Percentiles rank a stretch among this genome's conserved stretches.
Evolutionary conservation across 208 protist species (phyloP).

Genomic region (Crithidia acanthocephali): DNA sequence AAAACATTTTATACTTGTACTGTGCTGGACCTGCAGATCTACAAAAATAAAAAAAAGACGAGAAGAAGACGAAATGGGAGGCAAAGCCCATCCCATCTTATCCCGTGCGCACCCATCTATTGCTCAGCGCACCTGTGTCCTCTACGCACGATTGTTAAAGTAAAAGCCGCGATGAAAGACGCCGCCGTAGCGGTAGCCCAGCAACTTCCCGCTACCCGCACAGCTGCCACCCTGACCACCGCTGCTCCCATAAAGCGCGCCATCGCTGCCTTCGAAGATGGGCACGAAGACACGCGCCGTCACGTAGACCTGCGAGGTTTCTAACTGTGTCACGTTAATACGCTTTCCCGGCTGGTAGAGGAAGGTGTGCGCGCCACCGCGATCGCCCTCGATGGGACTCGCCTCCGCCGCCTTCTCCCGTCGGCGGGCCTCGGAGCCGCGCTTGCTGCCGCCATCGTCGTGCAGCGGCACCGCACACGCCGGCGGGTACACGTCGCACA

Average conservation of each 20-base stretch:
- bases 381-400: constrained; percentile 33
- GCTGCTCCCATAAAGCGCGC: constrained; percentile 23
- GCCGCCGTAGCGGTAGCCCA: constrained; percentile 75
- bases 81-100: too few relatives aligned
- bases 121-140: background rate
- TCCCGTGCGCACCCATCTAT: too few relatives aligned
- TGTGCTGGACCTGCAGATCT: too few relatives aligned
- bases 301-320: constrained; percentile 58
- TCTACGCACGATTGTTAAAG: constrained; percentile 18
- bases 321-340: constrained; percentile 71
- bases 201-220: constrained; percentile 39
- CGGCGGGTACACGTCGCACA: constrained; percentile 57
- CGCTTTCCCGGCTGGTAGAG: constrained; percentile 58
- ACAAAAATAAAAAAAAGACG: too few relatives aligned
- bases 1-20: background rate
- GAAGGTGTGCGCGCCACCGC: constrained; percentile 52
- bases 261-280: constrained; percentile 42
- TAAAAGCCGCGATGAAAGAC: constrained; percentile 75
- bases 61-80: too few relatives aligned
- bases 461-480: constrained; percentile 41
- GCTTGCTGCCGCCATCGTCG: background rate
- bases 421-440: background rate
- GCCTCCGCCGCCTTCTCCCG: background rate
- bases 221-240: constrained; percentile 42
- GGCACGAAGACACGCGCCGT: constrained; percentile 82